Conservation (phyloP, 2,329 filamentous ascomycete genomes). For the Drechmeria coniospora region DNA sequence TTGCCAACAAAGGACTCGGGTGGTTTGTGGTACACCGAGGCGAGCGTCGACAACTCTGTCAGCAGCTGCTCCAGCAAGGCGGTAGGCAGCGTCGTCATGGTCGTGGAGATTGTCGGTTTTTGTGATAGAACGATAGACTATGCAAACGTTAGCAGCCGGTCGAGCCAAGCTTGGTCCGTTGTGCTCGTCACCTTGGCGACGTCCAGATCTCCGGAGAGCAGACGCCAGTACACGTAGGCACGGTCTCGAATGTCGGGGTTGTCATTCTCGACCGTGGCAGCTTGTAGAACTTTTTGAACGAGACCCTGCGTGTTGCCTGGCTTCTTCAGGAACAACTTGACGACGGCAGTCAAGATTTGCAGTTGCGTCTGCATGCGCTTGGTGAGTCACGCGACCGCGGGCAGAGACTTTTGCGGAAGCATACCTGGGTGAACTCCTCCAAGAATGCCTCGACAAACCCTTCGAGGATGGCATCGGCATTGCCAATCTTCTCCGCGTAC, state of each 20-base stretch:
- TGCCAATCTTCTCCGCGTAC: conserved; percentile 98
- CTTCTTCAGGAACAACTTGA: conserved; percentile 96
- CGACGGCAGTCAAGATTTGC: conserved; percentile 90
- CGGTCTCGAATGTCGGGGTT: conserved; percentile 95
- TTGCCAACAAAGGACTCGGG: conserved; percentile 96
- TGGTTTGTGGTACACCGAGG: conserved; percentile 96
- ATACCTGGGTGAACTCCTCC: conserved; percentile 87
- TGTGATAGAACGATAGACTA: conserved; percentile 77
- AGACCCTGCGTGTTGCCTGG: conserved; percentile 80
- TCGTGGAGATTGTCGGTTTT: conserved; percentile 86
- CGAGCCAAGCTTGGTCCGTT: not conserved
- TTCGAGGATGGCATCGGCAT: conserved; percentile 85
- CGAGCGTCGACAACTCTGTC: conserved; percentile 78
- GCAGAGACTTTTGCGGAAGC: conserved; percentile 10
- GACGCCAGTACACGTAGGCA: conserved; percentile 95
- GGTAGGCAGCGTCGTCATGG: conserved; percentile 77
- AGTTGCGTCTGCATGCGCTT: conserved; percentile 59
- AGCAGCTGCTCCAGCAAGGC: conserved; percentile 81
- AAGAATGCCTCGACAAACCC: conserved; percentile 89
- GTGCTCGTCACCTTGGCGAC: conserved; percentile 55
- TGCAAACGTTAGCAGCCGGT: conserved; percentile 1
- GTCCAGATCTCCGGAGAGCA: conserved; percentile 81
- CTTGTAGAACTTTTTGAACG: conserved; percentile 87
- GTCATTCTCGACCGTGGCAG: conserved; percentile 86
- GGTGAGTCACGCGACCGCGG: not conserved